These are phyloP conservation scores for Phalaenopsis equestris DNA, from an alignment of 106 monocot genomes.

Conservation along the genomic window DNA sequence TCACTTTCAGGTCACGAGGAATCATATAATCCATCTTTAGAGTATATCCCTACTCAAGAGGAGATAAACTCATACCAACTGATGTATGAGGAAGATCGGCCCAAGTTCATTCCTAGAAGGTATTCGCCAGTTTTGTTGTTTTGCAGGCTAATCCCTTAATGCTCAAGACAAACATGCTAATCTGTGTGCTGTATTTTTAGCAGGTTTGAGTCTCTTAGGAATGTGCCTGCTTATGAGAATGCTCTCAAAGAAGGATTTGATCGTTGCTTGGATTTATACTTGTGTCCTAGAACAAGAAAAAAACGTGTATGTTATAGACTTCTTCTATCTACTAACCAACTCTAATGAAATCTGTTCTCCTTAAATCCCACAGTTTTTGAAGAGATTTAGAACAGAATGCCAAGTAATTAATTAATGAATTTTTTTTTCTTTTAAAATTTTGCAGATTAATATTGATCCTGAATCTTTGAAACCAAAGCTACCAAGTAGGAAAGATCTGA, in stretches of 20 bases:
- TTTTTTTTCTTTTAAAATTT: neutral
- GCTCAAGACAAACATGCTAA: neutral
- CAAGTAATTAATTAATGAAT: neutral
- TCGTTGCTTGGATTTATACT: slow-evolving; percentile 82
- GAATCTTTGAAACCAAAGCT: slow-evolving; percentile 93
- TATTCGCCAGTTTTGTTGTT: slow-evolving; percentile 12
- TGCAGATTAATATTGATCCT: slow-evolving; percentile 94
- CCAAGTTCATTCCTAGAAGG: slow-evolving; percentile 95
- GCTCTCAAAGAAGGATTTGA: slow-evolving; percentile 81
- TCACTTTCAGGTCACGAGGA: slow-evolving; percentile 75
- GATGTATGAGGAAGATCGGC: slow-evolving; percentile 95
- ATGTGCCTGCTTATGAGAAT: slow-evolving; percentile 89
- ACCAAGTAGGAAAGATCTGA: slow-evolving; percentile 88
- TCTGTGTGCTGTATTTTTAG: slow-evolving; percentile 5
- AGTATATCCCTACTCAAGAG: slow-evolving; percentile 93
- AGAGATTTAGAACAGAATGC: neutral
- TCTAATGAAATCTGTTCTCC: neutral
- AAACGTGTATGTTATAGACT: slow-evolving; percentile 57
- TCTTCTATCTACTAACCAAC: neutral
- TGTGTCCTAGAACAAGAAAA: slow-evolving; percentile 84
- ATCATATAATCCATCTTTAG: slow-evolving; percentile 89
- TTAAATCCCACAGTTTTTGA: neutral
- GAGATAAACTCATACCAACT: slow-evolving; percentile 91
- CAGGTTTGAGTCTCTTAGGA: slow-evolving; percentile 79
- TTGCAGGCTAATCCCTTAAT: neutral